Percentiles rank a stretch among this genome's conserved stretches.
Conservation (phyloP, 2,329 filamentous ascomycete genomes). For the Diaporthe longicolla region DNA sequence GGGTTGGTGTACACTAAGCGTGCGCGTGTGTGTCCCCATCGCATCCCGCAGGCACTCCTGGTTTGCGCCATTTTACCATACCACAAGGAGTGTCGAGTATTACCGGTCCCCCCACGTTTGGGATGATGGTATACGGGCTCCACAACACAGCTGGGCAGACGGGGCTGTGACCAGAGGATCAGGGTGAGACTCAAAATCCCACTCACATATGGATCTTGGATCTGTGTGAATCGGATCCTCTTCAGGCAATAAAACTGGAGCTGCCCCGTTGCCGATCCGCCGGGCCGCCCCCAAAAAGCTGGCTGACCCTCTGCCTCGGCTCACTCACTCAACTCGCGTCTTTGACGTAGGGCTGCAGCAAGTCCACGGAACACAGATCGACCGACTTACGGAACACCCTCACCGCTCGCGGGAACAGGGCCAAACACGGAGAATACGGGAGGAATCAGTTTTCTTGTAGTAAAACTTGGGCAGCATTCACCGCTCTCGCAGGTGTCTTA, state of each 20-base stretch:
- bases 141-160: conserved; percentile 13
- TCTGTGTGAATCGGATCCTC: conserved; percentile 25
- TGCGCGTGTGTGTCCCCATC: too few species aligned
- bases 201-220: background rate
- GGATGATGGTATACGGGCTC: background rate
- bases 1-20: background rate
- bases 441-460: background rate
- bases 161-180: conserved; percentile 12
- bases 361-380: conserved; percentile 22
- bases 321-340: conserved; percentile 3
- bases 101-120: conserved; percentile 23
- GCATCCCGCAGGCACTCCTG: conserved; percentile 33
- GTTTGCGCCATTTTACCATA: conserved; percentile 29
- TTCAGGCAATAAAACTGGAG: conserved; percentile 17
- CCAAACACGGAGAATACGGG: conserved; percentile 5
- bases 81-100: background rate
- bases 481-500: conserved; percentile 21
- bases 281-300: background rate
- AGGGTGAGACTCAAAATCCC: background rate
- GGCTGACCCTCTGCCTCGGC: conserved; percentile 22
- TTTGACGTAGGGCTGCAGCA: conserved; percentile 33
- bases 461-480: conserved; percentile 11
- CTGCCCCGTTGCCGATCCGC: conserved; percentile 16
- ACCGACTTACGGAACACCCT: conserved; percentile 18
- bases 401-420: conserved; percentile 9